Evolutionary conservation across 2,329 filamentous ascomycete species (phyloP).

Genomic region (Pseudogymnoascus sp.): DNA sequence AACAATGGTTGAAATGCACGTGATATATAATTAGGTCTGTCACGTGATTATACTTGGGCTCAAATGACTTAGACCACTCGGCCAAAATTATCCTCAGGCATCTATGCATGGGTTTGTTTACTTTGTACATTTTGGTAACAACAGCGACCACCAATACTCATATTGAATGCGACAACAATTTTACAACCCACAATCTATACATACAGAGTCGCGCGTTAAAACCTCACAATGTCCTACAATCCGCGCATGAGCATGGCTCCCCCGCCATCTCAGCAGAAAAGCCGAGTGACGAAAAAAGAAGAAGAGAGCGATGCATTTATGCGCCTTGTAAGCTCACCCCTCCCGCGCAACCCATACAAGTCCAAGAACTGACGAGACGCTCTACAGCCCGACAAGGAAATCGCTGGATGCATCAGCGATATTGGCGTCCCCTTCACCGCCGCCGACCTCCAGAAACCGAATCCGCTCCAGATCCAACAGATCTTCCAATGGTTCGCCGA

Average conservation of each 20-base stretch:
- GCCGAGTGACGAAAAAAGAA: slow-evolving; percentile 44
- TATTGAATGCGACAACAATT: slow-evolving; percentile 1
- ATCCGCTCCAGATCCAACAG: slow-evolving; percentile 89
- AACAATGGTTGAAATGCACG: background rate
- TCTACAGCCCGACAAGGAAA: slow-evolving; percentile 57
- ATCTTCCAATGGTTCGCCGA: slow-evolving; percentile 98
- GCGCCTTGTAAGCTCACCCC: slow-evolving; percentile 38
- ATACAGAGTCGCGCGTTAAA: background rate
- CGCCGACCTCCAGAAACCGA: slow-evolving; percentile 85
- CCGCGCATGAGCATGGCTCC: slow-evolving; percentile 44
- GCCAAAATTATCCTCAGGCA: background rate
- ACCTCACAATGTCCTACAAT: slow-evolving; percentile 39
- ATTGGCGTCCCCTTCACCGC: slow-evolving; percentile 86
- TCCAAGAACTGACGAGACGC: slow-evolving; percentile 14
- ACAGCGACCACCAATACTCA: slow-evolving; percentile 2
- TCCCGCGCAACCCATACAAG: background rate
- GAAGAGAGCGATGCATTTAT: slow-evolving; percentile 50
- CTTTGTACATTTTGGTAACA: background rate
- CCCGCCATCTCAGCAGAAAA: slow-evolving; percentile 38
- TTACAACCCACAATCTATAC: background rate
- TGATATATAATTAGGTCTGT: background rate
- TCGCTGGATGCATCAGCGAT: slow-evolving; percentile 93
- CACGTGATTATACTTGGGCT: background rate
- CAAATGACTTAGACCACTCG: background rate
- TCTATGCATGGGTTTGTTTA: background rate